A percentile compares a stretch with the other conserved stretches of the same genome.
These are phyloP conservation scores for Aphanocladium album DNA, from an alignment of 2,329 filamentous ascomycete species.

Conservation along the genomic window DNA sequence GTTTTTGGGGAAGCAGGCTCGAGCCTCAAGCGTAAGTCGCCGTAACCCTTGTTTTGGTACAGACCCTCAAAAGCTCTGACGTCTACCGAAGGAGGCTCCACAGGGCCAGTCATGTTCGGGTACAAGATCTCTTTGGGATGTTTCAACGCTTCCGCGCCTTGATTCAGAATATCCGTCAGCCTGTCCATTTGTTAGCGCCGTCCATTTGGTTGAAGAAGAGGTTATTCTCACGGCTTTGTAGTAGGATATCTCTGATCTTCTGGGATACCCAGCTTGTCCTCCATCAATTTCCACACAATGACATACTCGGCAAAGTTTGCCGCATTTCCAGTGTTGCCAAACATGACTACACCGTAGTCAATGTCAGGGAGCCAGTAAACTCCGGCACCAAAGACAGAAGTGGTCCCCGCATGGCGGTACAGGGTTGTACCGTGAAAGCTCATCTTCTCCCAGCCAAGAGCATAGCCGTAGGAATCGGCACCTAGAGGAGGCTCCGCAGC, in stretches of 20 bases:
- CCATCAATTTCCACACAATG: slow-evolving; percentile 16
- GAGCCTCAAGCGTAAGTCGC: background rate
- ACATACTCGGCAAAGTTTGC: slow-evolving; percentile 24
- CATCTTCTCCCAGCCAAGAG: slow-evolving; percentile 15
- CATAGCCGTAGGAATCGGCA: slow-evolving; percentile 15
- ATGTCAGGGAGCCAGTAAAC: slow-evolving; percentile 18
- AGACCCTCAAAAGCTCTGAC: background rate
- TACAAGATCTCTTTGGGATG: background rate
- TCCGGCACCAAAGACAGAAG: slow-evolving; percentile 12
- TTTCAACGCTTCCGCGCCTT: background rate
- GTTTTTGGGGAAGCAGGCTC: background rate
- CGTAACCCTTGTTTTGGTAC: background rate
- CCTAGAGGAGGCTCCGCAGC: slow-evolving; percentile 14
- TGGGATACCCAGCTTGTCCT: slow-evolving; percentile 10
- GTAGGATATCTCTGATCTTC: background rate
- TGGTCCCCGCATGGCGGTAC: slow-evolving; percentile 15
- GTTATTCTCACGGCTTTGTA: background rate
- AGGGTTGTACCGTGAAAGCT: slow-evolving; percentile 15
- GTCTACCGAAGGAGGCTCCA: background rate
- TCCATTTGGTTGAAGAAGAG: background rate
- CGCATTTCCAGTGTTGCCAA: slow-evolving; percentile 34
- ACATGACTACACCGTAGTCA: slow-evolving; percentile 15
- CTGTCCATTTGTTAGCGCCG: background rate
- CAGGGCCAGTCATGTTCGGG: background rate
- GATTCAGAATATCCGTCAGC: background rate